Percentiles rank a stretch among this genome's conserved stretches.
phyloP scores from a whole-genome alignment of 345 rosid genomes.

The Bruguiera sexangula region DNA sequence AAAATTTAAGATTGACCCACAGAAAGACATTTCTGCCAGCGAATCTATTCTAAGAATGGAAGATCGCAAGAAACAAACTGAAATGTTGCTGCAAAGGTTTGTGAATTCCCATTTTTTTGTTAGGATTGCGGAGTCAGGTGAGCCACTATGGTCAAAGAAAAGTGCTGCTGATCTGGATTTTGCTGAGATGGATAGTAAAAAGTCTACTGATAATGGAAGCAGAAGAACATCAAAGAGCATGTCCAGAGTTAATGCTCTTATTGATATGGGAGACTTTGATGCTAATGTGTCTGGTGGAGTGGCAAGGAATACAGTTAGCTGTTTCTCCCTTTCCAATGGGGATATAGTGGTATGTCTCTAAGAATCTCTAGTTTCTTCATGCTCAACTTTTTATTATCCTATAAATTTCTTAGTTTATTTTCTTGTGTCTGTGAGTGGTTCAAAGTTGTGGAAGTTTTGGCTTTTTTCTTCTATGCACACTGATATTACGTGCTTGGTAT shows the following conservation, averaged over 20 bases:
- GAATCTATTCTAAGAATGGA: conserved; percentile 88
- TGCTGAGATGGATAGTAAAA: conserved; percentile 34
- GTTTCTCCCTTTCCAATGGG: conserved; percentile 85
- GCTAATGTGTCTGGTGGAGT: conserved; percentile 79
- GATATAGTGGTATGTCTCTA: conserved; percentile 83
- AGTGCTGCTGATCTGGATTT: conserved; percentile 34
- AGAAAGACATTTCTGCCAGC: conserved; percentile 57
- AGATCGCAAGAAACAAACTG: conserved; percentile 71
- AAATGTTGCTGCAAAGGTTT: conserved; percentile 66
- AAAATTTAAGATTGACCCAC: conserved; percentile 48
- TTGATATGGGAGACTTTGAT: conserved; percentile 81
- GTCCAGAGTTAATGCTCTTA: conserved; percentile 49
- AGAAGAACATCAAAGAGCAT: conserved; percentile 26
- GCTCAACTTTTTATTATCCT: background rate
- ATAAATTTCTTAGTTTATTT: background rate
- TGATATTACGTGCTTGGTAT: conserved; percentile 10
- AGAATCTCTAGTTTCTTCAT: conserved; percentile 24
- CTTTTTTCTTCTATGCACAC: conserved; percentile 2
- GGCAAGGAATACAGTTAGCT: conserved; percentile 67
- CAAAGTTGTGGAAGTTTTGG: conserved; percentile 7
- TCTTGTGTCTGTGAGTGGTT: background rate
- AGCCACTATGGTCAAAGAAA: conserved; percentile 82
- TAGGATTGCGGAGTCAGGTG: conserved; percentile 82
- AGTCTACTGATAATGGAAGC: conserved; percentile 16
- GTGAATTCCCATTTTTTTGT: conserved; percentile 92